Evolutionary conservation across 2,329 filamentous ascomycete species (phyloP).

Genomic region (Colletotrichum sublineola): DNA sequence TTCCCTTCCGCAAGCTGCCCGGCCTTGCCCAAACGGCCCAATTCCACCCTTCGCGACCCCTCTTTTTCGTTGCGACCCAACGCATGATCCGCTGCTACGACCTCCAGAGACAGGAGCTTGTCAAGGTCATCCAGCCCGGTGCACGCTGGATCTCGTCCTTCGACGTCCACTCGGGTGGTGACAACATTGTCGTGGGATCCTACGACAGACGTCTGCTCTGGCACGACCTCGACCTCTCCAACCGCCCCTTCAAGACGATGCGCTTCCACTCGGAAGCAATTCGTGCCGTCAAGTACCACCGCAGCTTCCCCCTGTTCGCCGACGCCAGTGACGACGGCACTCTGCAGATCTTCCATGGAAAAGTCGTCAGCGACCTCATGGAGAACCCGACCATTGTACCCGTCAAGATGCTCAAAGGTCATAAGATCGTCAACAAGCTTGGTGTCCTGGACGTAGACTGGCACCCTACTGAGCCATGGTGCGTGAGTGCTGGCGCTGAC

Average conservation of each 20-base stretch:
- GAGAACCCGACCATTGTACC: slow-evolving; percentile 97
- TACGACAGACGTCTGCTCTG: slow-evolving; percentile 95
- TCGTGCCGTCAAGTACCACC: slow-evolving; percentile 88
- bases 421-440: slow-evolving; percentile 86
- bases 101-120: slow-evolving; percentile 87
- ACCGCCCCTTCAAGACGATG: slow-evolving; percentile 94
- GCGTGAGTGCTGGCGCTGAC: slow-evolving; percentile 93
- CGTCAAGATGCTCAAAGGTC: slow-evolving; percentile 91
- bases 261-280: slow-evolving; percentile 95
- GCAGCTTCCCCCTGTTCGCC: slow-evolving; percentile 86
- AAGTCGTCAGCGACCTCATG: slow-evolving; percentile 93
- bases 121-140: slow-evolving; percentile 94
- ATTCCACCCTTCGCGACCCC: slow-evolving; percentile 92
- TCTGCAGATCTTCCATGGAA: slow-evolving; percentile 96
- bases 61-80: slow-evolving; percentile 97
- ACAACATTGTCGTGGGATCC: slow-evolving; percentile 93
- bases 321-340: slow-evolving; percentile 96
- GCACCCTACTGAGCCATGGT: slow-evolving; percentile 96
- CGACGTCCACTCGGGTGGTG: slow-evolving; percentile 91
- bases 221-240: slow-evolving; percentile 95
- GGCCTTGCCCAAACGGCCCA: slow-evolving; percentile 87
- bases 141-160: slow-evolving; percentile 94
- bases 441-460: slow-evolving; percentile 96
- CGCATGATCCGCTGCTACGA: slow-evolving; percentile 95
- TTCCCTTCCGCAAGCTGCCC: slow-evolving; percentile 85